Conservation (phyloP, 805 yeast genomes). For the Nakazawaea siamensis region DNA sequence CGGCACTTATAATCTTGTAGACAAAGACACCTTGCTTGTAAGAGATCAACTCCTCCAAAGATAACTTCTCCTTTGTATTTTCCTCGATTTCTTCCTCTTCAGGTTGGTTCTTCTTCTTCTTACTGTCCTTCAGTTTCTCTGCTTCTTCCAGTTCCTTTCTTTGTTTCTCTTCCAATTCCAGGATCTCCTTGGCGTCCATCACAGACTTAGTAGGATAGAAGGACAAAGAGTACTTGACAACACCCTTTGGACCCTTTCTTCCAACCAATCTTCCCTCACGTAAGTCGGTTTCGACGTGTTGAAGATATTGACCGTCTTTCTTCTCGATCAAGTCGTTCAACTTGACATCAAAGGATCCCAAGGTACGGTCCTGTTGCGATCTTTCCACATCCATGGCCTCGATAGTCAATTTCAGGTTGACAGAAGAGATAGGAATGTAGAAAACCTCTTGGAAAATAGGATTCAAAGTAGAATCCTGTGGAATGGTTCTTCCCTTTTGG, state of each 20-base stretch:
- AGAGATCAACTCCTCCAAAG: constrained; percentile 47
- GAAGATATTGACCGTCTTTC: constrained; percentile 58
- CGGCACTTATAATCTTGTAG: constrained; percentile 54
- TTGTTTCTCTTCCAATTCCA: constrained; percentile 36
- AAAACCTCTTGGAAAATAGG: constrained; percentile 84
- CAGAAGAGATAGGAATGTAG: constrained; percentile 75
- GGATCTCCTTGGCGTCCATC: constrained; percentile 65
- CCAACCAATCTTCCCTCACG: constrained; percentile 58
- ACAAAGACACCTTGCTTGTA: constrained; percentile 73
- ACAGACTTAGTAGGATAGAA: constrained; percentile 83
- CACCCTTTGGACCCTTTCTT: constrained; percentile 81
- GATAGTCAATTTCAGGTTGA: constrained; percentile 72
- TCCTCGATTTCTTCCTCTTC: constrained; percentile 27
- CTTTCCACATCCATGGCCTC: constrained; percentile 92
- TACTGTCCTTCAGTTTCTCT: constrained; percentile 24
- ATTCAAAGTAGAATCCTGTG: constrained; percentile 54
- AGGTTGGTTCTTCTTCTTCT: constrained; percentile 27
- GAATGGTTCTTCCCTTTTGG: constrained; percentile 69
- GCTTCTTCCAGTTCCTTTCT: constrained; percentile 21
- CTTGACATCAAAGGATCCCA: constrained; percentile 74
- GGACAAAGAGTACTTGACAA: constrained; percentile 60
- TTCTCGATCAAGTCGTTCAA: constrained; percentile 60
- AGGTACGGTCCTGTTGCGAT: constrained; percentile 71
- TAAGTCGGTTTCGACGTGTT: constrained; percentile 45
- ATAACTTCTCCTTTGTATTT: constrained; percentile 38